phyloP scores from a whole-genome alignment of 768 basidiomycete genomes.

The Kwoniella dejecticola region DNA sequence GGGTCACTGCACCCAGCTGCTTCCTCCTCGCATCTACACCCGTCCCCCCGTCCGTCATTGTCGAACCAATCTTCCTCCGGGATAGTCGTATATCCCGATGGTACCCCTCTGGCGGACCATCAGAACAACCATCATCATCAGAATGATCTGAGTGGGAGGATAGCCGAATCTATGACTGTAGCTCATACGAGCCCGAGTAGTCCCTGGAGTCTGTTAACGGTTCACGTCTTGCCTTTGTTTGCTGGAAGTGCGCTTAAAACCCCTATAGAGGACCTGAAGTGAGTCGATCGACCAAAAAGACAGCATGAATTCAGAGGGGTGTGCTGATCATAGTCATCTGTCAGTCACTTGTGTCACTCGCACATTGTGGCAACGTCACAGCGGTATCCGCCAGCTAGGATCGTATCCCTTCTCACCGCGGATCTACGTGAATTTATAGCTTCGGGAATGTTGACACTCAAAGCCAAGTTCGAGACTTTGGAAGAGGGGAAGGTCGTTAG shows the following conservation, averaged over 20 bases:
- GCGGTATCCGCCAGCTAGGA: slow-evolving; percentile 62
- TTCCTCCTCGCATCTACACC: slow-evolving; percentile 13
- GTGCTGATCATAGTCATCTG: too few species aligned
- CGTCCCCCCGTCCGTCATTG: slow-evolving; percentile 25
- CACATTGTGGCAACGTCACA: slow-evolving; percentile 47
- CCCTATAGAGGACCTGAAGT: slow-evolving; percentile 88
- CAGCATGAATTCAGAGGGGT: too few species aligned
- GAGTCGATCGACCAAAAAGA: slow-evolving; percentile 13
- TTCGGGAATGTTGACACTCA: slow-evolving; percentile 88
- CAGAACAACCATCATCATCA: slow-evolving; percentile 2
- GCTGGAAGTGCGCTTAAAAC: slow-evolving; percentile 83
- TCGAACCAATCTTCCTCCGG: slow-evolving; percentile 23
- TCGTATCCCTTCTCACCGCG: slow-evolving; percentile 70
- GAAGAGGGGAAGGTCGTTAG: slow-evolving; percentile 77
- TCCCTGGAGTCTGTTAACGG: slow-evolving; percentile 83
- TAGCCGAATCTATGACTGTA: slow-evolving; percentile 35
- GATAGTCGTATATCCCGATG: slow-evolving; percentile 37
- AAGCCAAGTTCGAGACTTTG: slow-evolving; percentile 73
- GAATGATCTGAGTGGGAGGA: slow-evolving; percentile 3
- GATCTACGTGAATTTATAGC: slow-evolving; percentile 82
- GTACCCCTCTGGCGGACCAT: slow-evolving; percentile 31
- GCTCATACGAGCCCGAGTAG: slow-evolving; percentile 48
- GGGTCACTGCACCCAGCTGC: slow-evolving; percentile 8
- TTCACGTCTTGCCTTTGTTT: slow-evolving; percentile 86
- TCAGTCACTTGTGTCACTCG: slow-evolving; percentile 45